Evolutionary conservation across 2,329 filamentous ascomycete species (phyloP), one percentile per base, ranked within the genome.

Genomic region (Nemania bipapillata): DNA sequence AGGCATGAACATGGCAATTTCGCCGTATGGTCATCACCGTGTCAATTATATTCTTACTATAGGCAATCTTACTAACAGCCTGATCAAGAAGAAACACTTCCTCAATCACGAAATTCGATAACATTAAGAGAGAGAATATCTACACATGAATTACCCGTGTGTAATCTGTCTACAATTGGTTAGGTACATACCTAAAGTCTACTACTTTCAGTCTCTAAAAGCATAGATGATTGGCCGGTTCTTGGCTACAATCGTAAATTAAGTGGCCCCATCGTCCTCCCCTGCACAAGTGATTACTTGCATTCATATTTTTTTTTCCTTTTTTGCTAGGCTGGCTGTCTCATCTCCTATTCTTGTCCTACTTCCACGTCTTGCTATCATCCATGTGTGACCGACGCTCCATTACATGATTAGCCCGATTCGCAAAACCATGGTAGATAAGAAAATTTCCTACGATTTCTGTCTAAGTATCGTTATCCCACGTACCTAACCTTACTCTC

Each of bases 161-260:
- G 37, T 42, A 17, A 35, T 35, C 32, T 35, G 11, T 11, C 32
- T 35, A 35, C 11, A 11, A 35, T 35, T 6, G 32, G 32, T 35
- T 40, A 11, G 40, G 40, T 45, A 45, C 17, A 17, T 45, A 6
- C 40, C 40, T 45, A 45, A 20, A 2, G 17, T 17, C 17, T 50
- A 28, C 4, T 32, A 9, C 30, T 32, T 32, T 50, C n/a, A n/a
- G n/a, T n/a, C n/a, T n/a, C n/a, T n/a, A n/a, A n/a, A 50, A n/a
- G 22, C n/a, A 42, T 24, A 28, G 1, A 47, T 63, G 58, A 66
- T 66, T 66, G 59, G 64, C 42, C 22, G 9, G 40, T n/a, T 28
- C 22, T 47, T 20, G 26, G 53, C 54, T 55, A 67, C 40, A 37
- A 60, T 67, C 47, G 22, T 60, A 67, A 67, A 67, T 67, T 22